A percentile compares a stretch with the other conserved stretches of the same genome.
These are phyloP conservation scores for Puccinia polysora DNA, from an alignment of 1,284 basidiomycete genomes.

Conservation along the genomic window DNA sequence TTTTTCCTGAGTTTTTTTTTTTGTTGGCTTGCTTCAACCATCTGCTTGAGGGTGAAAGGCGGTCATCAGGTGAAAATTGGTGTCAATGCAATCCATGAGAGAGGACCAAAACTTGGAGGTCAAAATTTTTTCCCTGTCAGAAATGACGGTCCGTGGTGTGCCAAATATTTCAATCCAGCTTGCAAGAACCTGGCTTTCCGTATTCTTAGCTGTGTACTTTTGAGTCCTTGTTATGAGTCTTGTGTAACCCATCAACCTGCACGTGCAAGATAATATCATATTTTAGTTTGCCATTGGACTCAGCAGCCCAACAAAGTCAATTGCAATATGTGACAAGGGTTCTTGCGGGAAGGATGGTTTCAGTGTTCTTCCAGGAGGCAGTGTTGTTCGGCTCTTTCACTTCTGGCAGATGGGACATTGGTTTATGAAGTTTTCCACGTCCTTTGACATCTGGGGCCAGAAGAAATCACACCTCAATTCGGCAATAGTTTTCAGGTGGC, in stretches of 20 bases:
- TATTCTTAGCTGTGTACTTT: not conserved
- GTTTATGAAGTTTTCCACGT: not conserved
- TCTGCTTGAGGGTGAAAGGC: constrained; percentile 48
- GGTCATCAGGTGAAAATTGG: not conserved
- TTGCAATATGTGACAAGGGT: constrained; percentile 38
- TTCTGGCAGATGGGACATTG: constrained; percentile 44
- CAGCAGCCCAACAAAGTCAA: too few relatives aligned
- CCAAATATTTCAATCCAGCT: constrained; percentile 31
- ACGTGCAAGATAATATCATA: too few relatives aligned
- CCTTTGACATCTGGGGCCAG: constrained; percentile 55
- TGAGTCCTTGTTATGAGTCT: not conserved
- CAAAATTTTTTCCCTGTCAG: constrained; percentile 49
- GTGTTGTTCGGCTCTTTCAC: constrained; percentile 35
- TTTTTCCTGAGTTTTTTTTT: too few relatives aligned
- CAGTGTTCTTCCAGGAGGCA: constrained; percentile 11
- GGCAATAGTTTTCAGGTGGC: constrained; percentile 54
- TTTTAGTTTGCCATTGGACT: too few relatives aligned
- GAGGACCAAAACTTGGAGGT: constrained; percentile 49
- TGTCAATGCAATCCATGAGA: constrained; percentile 22
- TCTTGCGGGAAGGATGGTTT: constrained; percentile 1
- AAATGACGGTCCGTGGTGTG: constrained; percentile 47
- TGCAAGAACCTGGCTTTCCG: not conserved
- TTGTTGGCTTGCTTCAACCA: constrained; percentile 45
- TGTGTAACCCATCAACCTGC: not conserved
- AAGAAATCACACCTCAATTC: constrained; percentile 52